phyloP scores from a whole-genome alignment of 140 eudicot genomes.

The Senecio squalidus region DNA sequence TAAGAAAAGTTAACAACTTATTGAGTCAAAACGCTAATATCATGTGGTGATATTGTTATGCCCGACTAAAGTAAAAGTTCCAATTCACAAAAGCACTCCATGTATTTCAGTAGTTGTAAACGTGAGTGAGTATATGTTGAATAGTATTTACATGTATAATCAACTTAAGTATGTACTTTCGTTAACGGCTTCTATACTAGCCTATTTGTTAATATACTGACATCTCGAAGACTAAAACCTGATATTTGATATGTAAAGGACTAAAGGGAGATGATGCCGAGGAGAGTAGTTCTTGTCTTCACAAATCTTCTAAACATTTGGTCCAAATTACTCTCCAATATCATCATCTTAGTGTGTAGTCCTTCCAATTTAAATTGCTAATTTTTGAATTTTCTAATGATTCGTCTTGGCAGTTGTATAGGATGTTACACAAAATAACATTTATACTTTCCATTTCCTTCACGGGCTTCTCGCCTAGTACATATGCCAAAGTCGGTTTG shows the following conservation, averaged over 20 bases:
- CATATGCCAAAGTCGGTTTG: not conserved
- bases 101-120: no score
- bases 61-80: no score
- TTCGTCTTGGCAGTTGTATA: not conserved
- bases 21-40: not conserved
- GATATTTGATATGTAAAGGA: no score
- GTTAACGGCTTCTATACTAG: no score
- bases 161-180: no score
- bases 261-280: not conserved
- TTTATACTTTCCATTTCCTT: not conserved
- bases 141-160: no score
- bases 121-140: no score
- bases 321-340: not conserved
- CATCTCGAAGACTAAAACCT: no score
- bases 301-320: not conserved
- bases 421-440: not conserved
- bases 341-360: not conserved
- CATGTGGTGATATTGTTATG: no score
- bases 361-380: not conserved
- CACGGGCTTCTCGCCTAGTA: not conserved
- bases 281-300: not conserved
- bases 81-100: no score
- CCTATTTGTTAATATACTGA: no score
- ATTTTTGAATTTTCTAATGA: not conserved
- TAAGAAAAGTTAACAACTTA: not conserved